Conservation (phyloP, 768 basidiomycete species). For the Rhizopogon rudus region DNA sequence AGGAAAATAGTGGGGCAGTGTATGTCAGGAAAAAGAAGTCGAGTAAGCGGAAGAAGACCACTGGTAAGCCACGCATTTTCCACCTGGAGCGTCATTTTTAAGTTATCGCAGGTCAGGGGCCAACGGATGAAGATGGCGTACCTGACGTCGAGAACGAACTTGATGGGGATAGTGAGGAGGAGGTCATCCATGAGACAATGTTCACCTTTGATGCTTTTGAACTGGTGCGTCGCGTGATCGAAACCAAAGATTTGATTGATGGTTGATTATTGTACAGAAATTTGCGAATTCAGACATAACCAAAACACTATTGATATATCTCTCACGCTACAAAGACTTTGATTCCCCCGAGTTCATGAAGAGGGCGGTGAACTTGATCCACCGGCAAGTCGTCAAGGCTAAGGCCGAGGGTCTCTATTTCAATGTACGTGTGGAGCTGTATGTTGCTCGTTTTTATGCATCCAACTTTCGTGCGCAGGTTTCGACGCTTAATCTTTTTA, state of each 20-base stretch:
- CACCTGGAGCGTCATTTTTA: constrained; percentile 3
- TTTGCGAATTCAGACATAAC: constrained; percentile 87
- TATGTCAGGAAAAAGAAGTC: constrained; percentile 69
- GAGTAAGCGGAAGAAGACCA: constrained; percentile 48
- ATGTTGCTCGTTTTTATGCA: background rate
- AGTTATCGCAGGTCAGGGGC: constrained; percentile 27
- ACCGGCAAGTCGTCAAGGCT: constrained; percentile 84
- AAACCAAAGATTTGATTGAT: constrained; percentile 13
- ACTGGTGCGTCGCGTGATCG: constrained; percentile 47
- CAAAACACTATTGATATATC: constrained; percentile 76
- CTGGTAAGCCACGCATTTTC: constrained; percentile 31
- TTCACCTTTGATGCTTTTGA: constrained; percentile 94
- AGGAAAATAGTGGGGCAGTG: constrained; percentile 57
- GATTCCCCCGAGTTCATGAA: constrained; percentile 74
- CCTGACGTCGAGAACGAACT: constrained; percentile 62
- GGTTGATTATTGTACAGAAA: constrained; percentile 48
- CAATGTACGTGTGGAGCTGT: constrained; percentile 52
- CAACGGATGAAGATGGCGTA: constrained; percentile 54
- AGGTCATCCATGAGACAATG: constrained; percentile 73
- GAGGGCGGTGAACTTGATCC: constrained; percentile 82
- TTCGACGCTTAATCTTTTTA: constrained; percentile 86
- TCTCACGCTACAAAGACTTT: constrained; percentile 83
- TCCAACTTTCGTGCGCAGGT: constrained; percentile 48
- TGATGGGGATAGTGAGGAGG: constrained; percentile 49
- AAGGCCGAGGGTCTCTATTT: constrained; percentile 96